Evolutionary conservation across 306 rosid species (phyloP), one percentile per base, ranked within the genome.

Genomic region (Urtica urens): DNA sequence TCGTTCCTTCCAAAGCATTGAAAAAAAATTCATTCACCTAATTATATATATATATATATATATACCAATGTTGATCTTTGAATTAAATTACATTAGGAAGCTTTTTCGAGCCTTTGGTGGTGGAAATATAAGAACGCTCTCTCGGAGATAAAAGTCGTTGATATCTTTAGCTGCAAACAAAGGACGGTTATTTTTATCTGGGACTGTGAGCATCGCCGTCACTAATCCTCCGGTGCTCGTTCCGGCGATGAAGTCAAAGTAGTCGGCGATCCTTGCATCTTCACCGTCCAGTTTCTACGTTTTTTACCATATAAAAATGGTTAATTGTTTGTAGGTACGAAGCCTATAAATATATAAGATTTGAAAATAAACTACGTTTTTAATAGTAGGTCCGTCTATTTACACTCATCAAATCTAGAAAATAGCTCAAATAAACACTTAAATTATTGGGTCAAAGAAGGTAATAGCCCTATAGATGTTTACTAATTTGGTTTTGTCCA

Each of bases 201-300:
- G 67, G 16, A 58, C 45, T 10, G 72, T 20, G 18, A 67, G 67
- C 72, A 67, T 67, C 52, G 67, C 48, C 0, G 62, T 53, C 10
- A 67, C 62, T 13, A 67, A 58, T 8, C 72, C 62, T 1, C 63
- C 67, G 10, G 72, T 67, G 46, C 72, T 67, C 10, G 49, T 53
- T 38, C 72, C 72, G 1, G 56, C n/a, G 15, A 64, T 57, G 23
- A 63, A 46, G 39, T 53, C 60, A 34, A 63, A 63, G 26, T 63
- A 63, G 30, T 63, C 68, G 1, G 54, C 70, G 3, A 65, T 46
- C 37, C 64, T 65, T 42, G 64, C 70, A 7, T 65, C 41, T 39
- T 42, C 19, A 25, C 70, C 64, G 26, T 65, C 70, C 23, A 65
- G 47, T 14, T 57, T 57, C 70, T 65, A 48, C 53, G 27, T 46